These are phyloP conservation scores for Candida caryicola DNA, from an alignment of 805 yeast genomes.

Conservation along the genomic window DNA sequence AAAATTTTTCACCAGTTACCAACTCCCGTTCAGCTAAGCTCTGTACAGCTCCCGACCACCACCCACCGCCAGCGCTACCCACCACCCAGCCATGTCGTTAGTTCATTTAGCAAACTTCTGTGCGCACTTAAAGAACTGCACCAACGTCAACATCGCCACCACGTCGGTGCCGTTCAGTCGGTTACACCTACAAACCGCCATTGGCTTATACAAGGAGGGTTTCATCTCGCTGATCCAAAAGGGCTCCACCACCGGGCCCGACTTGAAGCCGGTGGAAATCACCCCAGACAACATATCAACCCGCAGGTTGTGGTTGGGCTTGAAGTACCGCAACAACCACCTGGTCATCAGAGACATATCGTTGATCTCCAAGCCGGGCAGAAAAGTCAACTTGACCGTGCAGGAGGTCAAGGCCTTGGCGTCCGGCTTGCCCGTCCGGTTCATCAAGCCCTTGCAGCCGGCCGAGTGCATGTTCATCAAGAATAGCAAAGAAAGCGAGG, in stretches of 20 bases:
- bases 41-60: no score
- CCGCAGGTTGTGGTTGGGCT: conserved; percentile 86
- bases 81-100: conserved; percentile 59
- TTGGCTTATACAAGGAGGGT: conserved; percentile 87
- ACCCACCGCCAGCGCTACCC: not conserved
- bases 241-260: conserved; percentile 87
- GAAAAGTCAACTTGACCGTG: conserved; percentile 61
- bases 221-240: conserved; percentile 79
- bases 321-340: conserved; percentile 78
- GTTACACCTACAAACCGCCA: conserved; percentile 77
- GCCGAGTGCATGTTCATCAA: conserved; percentile 82
- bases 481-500: conserved; percentile 39
- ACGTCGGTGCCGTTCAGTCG: conserved; percentile 83
- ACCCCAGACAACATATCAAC: conserved; percentile 85
- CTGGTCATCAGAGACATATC: conserved; percentile 73
- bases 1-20: not conserved
- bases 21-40: not conserved
- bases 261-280: conserved; percentile 64
- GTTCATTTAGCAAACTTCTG: conserved; percentile 81
- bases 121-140: conserved; percentile 85
- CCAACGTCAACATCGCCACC: conserved; percentile 66
- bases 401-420: conserved; percentile 72
- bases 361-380: conserved; percentile 81
- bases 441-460: conserved; percentile 77
- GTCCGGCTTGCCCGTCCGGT: conserved; percentile 70